These are phyloP conservation scores for Dioscorea cayenensis DNA, from an alignment of 116 monocot genomes.

Conservation along the genomic window DNA sequence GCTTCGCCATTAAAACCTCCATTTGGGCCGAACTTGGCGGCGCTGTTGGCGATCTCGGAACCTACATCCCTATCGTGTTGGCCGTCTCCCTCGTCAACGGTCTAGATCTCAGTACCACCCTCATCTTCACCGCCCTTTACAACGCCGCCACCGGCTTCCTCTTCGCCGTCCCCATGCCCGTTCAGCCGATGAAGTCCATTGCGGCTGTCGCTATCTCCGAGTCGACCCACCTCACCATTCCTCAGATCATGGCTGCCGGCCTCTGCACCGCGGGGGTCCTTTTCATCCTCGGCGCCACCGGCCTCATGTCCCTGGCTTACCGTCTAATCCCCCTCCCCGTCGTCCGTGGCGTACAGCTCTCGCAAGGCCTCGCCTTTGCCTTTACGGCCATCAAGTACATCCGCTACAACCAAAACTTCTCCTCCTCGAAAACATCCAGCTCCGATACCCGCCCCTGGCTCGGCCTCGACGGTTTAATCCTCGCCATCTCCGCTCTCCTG, in stretches of 20 bases:
- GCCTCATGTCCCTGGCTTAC: slow-evolving; percentile 72
- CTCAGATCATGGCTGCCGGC: slow-evolving; percentile 96
- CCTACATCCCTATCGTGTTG: slow-evolving; percentile 94
- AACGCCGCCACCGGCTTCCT: slow-evolving; percentile 73
- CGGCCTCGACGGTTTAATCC: slow-evolving; percentile 71
- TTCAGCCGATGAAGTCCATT: slow-evolving; percentile 98
- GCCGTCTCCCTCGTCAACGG: slow-evolving; percentile 67
- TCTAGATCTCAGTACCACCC: slow-evolving; percentile 81
- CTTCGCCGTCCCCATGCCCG: slow-evolving; percentile 94
- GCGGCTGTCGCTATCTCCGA: slow-evolving; percentile 86
- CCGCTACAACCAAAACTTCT: slow-evolving; percentile 51
- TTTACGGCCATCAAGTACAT: slow-evolving; percentile 81
- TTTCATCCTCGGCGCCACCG: slow-evolving; percentile 54
- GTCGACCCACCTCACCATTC: slow-evolving; percentile 47
- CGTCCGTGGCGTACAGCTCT: slow-evolving; percentile 88
- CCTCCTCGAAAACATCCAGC: slow-evolving; percentile 29
- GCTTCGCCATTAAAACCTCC: slow-evolving; percentile 29
- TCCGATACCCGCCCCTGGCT: slow-evolving; percentile 40
- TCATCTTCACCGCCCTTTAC: slow-evolving; percentile 88
- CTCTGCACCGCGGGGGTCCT: slow-evolving; percentile 59
- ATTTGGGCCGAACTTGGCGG: slow-evolving; percentile 79
- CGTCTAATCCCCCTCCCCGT: slow-evolving; percentile 77
- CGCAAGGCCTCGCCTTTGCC: slow-evolving; percentile 86
- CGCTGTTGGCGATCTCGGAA: slow-evolving; percentile 89
- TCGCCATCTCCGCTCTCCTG: slow-evolving; percentile 48